Conservation (phyloP, 2,329 filamentous ascomycete genomes). For the Cladosporium sp. region DNA sequence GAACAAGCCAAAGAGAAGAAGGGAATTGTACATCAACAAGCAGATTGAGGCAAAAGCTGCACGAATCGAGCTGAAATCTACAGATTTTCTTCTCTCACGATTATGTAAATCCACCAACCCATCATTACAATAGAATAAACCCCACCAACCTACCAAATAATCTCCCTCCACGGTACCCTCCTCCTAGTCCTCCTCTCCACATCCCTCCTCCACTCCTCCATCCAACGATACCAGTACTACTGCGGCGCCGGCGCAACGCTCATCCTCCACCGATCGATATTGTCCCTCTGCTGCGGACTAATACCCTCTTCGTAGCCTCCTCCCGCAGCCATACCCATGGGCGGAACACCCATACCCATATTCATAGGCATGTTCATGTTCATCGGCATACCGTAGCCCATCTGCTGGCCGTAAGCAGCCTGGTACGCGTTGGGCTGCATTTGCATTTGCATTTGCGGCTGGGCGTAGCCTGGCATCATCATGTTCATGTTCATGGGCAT, state of each 20-base stretch:
- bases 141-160: not conserved
- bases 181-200: not conserved
- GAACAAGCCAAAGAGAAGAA: too few relatives aligned
- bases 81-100: too few relatives aligned
- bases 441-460: conserved; percentile 7
- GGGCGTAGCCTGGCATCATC: not conserved
- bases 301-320: conserved; percentile 36
- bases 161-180: not conserved
- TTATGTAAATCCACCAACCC: too few relatives aligned
- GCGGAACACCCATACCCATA: conserved; percentile 19
- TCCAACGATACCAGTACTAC: not conserved
- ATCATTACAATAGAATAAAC: not conserved
- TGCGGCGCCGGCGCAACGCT: conserved; percentile 34
- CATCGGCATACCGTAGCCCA: conserved; percentile 20
- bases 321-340: conserved; percentile 23
- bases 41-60: too few relatives aligned
- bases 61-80: too few relatives aligned
- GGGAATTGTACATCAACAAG: too few relatives aligned
- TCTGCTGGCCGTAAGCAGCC: conserved; percentile 11
- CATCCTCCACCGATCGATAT: conserved; percentile 62
- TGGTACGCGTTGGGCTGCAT: conserved; percentile 8
- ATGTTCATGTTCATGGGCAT: conserved; percentile 7
- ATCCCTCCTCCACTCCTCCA: not conserved
- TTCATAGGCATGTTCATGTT: conserved; percentile 1
- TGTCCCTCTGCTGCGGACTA: conserved; percentile 53